Evolutionary conservation across 2,329 filamentous ascomycete species (phyloP).

Genomic region (Aspergillus melleus): DNA sequence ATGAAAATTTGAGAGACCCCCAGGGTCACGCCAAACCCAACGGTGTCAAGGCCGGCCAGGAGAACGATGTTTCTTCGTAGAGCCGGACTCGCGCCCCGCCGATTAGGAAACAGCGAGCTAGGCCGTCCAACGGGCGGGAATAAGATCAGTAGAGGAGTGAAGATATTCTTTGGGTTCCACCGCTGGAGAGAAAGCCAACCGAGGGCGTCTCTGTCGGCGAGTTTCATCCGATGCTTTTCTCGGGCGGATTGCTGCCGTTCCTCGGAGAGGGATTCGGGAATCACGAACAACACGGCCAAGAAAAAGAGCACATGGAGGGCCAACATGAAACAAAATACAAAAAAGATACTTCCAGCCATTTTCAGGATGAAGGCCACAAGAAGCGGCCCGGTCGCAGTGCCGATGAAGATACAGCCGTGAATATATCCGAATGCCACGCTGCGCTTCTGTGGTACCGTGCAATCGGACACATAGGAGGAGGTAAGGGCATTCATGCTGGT

Average conservation of each 20-base stretch:
- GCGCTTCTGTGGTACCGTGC: conserved; percentile 74
- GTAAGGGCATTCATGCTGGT: conserved; percentile 76
- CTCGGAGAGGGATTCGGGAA: conserved; percentile 82
- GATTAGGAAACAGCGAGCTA: conserved; percentile 39
- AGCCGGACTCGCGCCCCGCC: conserved; percentile 58
- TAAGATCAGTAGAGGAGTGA: conserved; percentile 76
- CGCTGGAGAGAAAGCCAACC: conserved; percentile 30
- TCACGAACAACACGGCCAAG: conserved; percentile 65
- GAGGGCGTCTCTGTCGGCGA: conserved; percentile 32
- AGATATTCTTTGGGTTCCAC: conserved; percentile 60
- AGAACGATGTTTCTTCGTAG: conserved; percentile 80
- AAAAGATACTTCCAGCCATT: conserved; percentile 70
- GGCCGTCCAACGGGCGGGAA: conserved; percentile 57
- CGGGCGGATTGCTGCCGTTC: conserved; percentile 69
- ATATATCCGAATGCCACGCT: conserved; percentile 86
- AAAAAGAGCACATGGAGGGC: conserved; percentile 74
- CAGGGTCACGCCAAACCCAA: conserved; percentile 79
- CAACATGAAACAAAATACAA: conserved; percentile 82
- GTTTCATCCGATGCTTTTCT: conserved; percentile 60
- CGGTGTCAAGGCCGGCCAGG: conserved; percentile 76
- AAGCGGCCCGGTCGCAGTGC: conserved; percentile 84
- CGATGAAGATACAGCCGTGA: conserved; percentile 82
- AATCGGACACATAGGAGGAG: conserved; percentile 88
- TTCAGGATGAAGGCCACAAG: conserved; percentile 78
- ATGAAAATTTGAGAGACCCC: conserved; percentile 78